phyloP scores from a whole-genome alignment of 1,284 basidiomycete genomes.

The Microbotryum saponariae region DNA sequence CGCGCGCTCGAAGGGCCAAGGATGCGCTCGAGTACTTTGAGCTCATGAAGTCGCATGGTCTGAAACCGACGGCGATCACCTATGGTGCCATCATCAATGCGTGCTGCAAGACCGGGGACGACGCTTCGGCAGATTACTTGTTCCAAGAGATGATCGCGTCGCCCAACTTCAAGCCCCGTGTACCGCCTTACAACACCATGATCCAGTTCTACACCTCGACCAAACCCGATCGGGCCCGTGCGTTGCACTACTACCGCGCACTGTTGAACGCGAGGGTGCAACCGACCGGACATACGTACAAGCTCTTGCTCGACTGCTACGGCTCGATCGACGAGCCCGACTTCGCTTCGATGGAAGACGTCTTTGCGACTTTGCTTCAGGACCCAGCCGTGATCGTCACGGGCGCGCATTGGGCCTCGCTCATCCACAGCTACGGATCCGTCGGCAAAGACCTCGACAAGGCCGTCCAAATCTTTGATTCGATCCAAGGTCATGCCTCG shows the following conservation, averaged over 20 bases:
- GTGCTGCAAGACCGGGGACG: constrained; percentile 81
- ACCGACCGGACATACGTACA: constrained; percentile 86
- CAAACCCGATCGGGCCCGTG: constrained; percentile 70
- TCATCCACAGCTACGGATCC: constrained; percentile 87
- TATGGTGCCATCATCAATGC: constrained; percentile 85
- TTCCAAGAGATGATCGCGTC: constrained; percentile 66
- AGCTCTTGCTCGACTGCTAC: constrained; percentile 86
- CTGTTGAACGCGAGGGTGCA: constrained; percentile 57
- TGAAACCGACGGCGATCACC: constrained; percentile 76
- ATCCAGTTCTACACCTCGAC: constrained; percentile 93
- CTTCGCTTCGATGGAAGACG: constrained; percentile 61
- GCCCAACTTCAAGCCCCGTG: constrained; percentile 71
- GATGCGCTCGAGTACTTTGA: constrained; percentile 76
- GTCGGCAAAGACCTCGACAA: constrained; percentile 67
- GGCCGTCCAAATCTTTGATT: constrained; percentile 70
- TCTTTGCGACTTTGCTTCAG: constrained; percentile 56
- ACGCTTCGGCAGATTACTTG: constrained; percentile 66
- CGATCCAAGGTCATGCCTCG: constrained; percentile 53
- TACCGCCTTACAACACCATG: constrained; percentile 97
- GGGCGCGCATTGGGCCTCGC: constrained; percentile 81
- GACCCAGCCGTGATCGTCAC: constrained; percentile 57
- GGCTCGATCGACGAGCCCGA: constrained; percentile 73
- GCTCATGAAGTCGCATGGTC: constrained; percentile 55
- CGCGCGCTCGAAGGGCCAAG: constrained; percentile 85
- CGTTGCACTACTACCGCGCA: constrained; percentile 67